These are phyloP conservation scores for Pseudovirgaria hyperparasitica DNA, from an alignment of 2,329 filamentous ascomycete genomes.

Conservation along the genomic window DNA sequence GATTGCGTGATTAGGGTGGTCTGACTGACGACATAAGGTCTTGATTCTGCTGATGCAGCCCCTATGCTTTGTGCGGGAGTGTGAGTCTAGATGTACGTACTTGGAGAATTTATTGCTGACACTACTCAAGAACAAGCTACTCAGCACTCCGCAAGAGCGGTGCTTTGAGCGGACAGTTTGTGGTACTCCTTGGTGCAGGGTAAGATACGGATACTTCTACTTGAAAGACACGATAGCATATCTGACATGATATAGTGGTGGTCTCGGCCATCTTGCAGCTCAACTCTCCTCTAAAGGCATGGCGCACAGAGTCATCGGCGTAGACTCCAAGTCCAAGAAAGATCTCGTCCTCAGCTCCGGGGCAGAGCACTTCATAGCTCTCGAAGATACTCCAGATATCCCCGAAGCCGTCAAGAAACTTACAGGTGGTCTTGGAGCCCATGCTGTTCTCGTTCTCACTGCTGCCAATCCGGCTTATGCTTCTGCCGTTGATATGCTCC, in stretches of 20 bases:
- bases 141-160: constrained; percentile 48
- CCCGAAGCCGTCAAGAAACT: constrained; percentile 42
- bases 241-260: constrained; percentile 44
- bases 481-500: constrained; percentile 25
- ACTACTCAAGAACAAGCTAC: too few species aligned
- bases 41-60: constrained; percentile 48
- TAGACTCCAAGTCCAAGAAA: constrained; percentile 52
- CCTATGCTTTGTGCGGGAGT: constrained; percentile 57
- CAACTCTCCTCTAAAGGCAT: constrained; percentile 49
- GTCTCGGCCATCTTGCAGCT: constrained; percentile 51
- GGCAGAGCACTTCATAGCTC: constrained; percentile 53
- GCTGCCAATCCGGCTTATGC: constrained; percentile 36
- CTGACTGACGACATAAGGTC: constrained; percentile 21
- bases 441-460: constrained; percentile 45
- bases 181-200: constrained; percentile 40
- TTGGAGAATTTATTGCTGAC: too few species aligned
- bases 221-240: constrained; percentile 1
- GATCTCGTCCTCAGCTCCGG: constrained; percentile 49
- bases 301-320: constrained; percentile 50
- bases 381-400: constrained; percentile 40
- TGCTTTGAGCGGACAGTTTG: constrained; percentile 46
- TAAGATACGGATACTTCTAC: constrained; percentile 12
- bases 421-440: constrained; percentile 46
- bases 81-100: too few species aligned
- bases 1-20: too few species aligned